Evolutionary conservation across 164 flowering plant species (phyloP), one percentile per base, ranked within the genome.

Genomic region (Nelumbo lutea): DNA sequence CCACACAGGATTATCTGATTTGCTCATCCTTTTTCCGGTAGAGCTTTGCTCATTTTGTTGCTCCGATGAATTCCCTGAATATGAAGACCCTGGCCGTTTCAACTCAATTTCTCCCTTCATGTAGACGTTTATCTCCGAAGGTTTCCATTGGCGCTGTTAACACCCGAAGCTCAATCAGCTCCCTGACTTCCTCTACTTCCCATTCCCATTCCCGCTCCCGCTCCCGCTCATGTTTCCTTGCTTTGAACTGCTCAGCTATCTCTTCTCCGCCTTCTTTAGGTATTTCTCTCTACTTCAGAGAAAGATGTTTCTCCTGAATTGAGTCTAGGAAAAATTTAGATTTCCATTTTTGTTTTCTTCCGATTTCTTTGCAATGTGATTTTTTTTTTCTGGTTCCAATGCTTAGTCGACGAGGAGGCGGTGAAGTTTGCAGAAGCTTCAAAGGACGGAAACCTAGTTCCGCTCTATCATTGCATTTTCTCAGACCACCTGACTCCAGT

Each of bases 401-500:
- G 61, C 39, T 71, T 65, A 81, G 89, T 59, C 5, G 75, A 59
- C 50, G 83, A 77, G 13, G 79, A 77, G 13, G 79, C 59, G 14
- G 48, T 41, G 55, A 83, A 78, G 74, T 93, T 93, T 42, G 52
- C 39, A 1, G 96, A 87, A 75, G 93, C 92, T 27, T 75, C 97
- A 0, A 79, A 74, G 76, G 70, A 69, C 0, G 93, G 86, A 53
- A 93, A 89, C 66, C n/a, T 93, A 7, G 72, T 91, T 62, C 97
- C 98, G 0, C 80, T 93, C 9, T 75, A 79, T 71, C 72, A 72
- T 11, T 79, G 86, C 77, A 86, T 93, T 52, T 93, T 93, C 73
- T 84, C 91, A 2, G 97, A 93, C 62, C 97, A 90, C 52, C 81
- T 93, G 58, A 90, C 97, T 13, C 97, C 98, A 1, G 85, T 90